Evolutionary conservation across 441 rosid species (phyloP).

Genomic region (Isatis lusitanica): DNA sequence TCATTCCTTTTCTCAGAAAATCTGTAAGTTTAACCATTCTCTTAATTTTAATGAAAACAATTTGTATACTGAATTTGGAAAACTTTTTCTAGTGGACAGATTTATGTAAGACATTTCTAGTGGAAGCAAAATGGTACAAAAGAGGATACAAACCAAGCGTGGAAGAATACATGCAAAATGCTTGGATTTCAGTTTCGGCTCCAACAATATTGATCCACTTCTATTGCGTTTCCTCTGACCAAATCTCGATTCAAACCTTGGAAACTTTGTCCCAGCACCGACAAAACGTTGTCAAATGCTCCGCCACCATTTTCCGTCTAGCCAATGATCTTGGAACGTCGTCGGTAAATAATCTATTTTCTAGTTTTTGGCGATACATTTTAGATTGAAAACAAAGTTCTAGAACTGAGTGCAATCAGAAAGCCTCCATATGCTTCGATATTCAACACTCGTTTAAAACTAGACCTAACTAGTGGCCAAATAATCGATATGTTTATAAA

Average conservation of each 20-base stretch:
- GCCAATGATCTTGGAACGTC: slow-evolving; percentile 46
- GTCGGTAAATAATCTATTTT: slow-evolving; percentile 17
- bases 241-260: neutral
- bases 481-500: too few relatives aligned
- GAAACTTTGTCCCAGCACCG: slow-evolving; percentile 8
- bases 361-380: neutral
- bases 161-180: slow-evolving; percentile 41
- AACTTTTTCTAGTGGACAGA: slow-evolving; percentile 28
- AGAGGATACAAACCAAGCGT: slow-evolving; percentile 27
- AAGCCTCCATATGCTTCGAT: too few relatives aligned
- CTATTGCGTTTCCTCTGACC: slow-evolving; percentile 4
- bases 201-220: slow-evolving; percentile 17
- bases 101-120: slow-evolving; percentile 29
- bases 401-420: too few relatives aligned
- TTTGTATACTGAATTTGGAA: neutral
- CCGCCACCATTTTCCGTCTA: slow-evolving; percentile 31
- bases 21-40: neutral
- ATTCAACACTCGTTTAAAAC: too few relatives aligned
- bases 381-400: too few relatives aligned
- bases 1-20: slow-evolving; percentile 26
- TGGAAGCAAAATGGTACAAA: slow-evolving; percentile 41
- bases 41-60: neutral
- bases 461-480: too few relatives aligned
- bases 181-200: slow-evolving; percentile 31
- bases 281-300: slow-evolving; percentile 5